phyloP scores from a whole-genome alignment of 179 eudicot species.

The Nepenthes alata region DNA sequence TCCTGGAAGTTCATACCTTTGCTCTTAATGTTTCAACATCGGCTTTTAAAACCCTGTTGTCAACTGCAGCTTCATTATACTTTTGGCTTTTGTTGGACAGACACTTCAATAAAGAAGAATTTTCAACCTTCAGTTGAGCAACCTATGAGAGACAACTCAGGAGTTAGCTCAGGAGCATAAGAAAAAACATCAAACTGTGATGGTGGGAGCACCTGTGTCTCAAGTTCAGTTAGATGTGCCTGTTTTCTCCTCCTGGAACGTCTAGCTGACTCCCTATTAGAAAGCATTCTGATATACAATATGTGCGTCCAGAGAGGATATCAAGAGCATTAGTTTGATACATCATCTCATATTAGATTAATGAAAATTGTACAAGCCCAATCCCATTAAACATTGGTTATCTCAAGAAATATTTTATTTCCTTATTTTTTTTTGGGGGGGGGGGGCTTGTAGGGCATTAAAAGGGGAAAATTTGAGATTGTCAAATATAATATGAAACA shows the following conservation, averaged over 20 bases:
- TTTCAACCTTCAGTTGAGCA: conserved; percentile 75
- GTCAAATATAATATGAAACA: too few relatives aligned
- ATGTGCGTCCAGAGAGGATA: not conserved
- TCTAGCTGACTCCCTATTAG: conserved; percentile 89
- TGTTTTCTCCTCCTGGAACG: conserved; percentile 94
- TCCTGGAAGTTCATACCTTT: conserved; percentile 35
- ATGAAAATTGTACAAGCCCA: not conserved
- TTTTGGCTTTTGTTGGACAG: conserved; percentile 71
- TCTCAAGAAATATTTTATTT: too few relatives aligned
- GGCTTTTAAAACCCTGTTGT: conserved; percentile 92
- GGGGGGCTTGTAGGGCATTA: too few relatives aligned
- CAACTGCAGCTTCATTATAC: conserved; percentile 91
- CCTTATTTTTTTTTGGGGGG: too few relatives aligned
- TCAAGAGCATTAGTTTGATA: conserved; percentile 1
- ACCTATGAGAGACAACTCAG: conserved; percentile 28
- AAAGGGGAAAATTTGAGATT: too few relatives aligned
- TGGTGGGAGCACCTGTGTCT: conserved; percentile 53
- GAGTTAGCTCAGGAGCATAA: not conserved
- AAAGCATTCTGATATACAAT: conserved; percentile 60
- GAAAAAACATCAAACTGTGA: not conserved
- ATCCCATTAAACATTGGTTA: not conserved
- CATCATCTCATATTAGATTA: not conserved
- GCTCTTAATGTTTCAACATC: conserved; percentile 95
- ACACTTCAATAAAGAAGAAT: conserved; percentile 74
- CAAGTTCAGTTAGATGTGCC: conserved; percentile 82